These are phyloP conservation scores for Capronia americana DNA, from an alignment of 2,329 filamentous ascomycete genomes.

Conservation along the genomic window DNA sequence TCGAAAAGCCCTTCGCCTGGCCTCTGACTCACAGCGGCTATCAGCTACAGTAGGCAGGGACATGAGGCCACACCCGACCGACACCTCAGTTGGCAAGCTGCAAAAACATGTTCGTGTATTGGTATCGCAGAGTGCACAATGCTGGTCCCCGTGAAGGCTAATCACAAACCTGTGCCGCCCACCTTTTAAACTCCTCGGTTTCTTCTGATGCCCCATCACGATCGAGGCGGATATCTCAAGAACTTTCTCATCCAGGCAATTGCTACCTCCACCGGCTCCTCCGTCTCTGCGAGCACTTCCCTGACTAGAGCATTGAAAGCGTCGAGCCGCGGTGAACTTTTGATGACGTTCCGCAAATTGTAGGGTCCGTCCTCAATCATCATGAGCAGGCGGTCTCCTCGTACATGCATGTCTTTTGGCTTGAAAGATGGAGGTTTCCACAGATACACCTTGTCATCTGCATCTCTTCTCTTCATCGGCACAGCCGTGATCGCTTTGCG, in stretches of 20 bases:
- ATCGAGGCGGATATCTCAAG: slow-evolving; percentile 26
- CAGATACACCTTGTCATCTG: slow-evolving; percentile 15
- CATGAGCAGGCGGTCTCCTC: slow-evolving; percentile 34
- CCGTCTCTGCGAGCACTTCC: slow-evolving; percentile 24
- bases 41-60: neutral
- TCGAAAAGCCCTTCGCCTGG: neutral
- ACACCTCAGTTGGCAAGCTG: neutral
- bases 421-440: slow-evolving; percentile 17
- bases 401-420: slow-evolving; percentile 34
- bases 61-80: neutral
- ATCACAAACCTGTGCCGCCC: neutral
- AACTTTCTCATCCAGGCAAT: slow-evolving; percentile 36
- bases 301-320: slow-evolving; percentile 24
- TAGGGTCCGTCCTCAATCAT: slow-evolving; percentile 39
- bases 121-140: neutral
- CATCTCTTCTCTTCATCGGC: slow-evolving; percentile 20
- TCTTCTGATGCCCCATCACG: neutral
- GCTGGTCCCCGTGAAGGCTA: neutral
- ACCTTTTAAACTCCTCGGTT: slow-evolving; percentile 19
- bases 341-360: slow-evolving; percentile 32
- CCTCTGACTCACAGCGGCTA: neutral
- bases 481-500: slow-evolving; percentile 29
- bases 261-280: slow-evolving; percentile 30
- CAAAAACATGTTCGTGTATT: neutral
- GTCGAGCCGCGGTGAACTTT: slow-evolving; percentile 19